Conservation (phyloP, 768 basidiomycete genomes). For the Sistotremastrum suecicum region DNA sequence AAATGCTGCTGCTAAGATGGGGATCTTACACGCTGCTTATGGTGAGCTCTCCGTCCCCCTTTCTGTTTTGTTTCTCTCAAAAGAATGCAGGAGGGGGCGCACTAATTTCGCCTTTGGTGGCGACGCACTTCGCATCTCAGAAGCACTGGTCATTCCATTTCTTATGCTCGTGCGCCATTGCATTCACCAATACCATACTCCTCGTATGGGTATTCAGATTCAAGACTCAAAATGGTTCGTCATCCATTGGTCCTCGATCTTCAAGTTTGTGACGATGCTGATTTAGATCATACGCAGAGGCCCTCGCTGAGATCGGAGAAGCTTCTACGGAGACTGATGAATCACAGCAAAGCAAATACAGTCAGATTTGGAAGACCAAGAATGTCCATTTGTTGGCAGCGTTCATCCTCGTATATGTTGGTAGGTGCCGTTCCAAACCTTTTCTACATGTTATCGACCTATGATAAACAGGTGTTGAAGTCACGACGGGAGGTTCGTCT, state of each 20-base stretch:
- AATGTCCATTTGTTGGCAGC: constrained; percentile 32
- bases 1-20: constrained; percentile 53
- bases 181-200: constrained; percentile 15
- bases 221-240: constrained; percentile 17
- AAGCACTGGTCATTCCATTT: constrained; percentile 35
- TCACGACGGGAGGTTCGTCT: constrained; percentile 30
- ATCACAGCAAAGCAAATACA: constrained; percentile 22
- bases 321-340: constrained; percentile 21
- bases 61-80: not conserved
- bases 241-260: not conserved
- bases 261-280: not conserved
- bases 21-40: constrained; percentile 51
- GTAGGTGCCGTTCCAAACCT: constrained; percentile 5
- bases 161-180: constrained; percentile 11
- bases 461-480: constrained; percentile 19
- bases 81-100: constrained; percentile 18
- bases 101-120: constrained; percentile 46
- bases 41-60: constrained; percentile 21
- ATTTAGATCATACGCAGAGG: constrained; percentile 24
- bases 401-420: constrained; percentile 33
- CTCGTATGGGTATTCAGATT: constrained; percentile 16
- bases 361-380: constrained; percentile 14
- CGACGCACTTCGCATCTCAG: constrained; percentile 66
- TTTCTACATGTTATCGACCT: no score
- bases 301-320: constrained; percentile 39